Conservation (phyloP, 2,329 filamentous ascomycete species). For the Fusarium equiseti region DNA sequence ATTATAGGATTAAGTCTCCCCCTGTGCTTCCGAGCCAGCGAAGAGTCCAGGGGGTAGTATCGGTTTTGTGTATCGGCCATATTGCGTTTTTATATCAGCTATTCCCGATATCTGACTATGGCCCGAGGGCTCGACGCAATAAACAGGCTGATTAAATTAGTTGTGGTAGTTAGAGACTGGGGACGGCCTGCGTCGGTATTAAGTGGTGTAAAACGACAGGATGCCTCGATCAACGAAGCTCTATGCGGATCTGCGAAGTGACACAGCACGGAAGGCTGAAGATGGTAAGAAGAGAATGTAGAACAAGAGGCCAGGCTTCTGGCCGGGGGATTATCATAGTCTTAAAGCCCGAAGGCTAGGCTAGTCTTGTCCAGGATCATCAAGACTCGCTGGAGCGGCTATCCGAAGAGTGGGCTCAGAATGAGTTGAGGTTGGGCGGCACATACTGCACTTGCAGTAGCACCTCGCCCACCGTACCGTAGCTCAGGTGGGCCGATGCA, state of each 20-base stretch:
- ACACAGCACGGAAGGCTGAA: constrained; percentile 47
- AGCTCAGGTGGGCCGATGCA: constrained; percentile 44
- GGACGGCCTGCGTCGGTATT: constrained; percentile 56
- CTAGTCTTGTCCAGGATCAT: constrained; percentile 33
- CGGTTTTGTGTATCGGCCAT: constrained; percentile 60
- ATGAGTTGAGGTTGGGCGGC: constrained; percentile 36
- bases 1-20: constrained; percentile 74
- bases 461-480: constrained; percentile 32
- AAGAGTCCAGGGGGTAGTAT: constrained; percentile 63
- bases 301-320: constrained; percentile 48
- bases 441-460: constrained; percentile 47
- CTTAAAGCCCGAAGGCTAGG: constrained; percentile 44
- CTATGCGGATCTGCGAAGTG: constrained; percentile 49
- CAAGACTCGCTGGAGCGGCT: constrained; percentile 43
- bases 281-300: constrained; percentile 53
- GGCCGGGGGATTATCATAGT: constrained; percentile 46
- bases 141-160: constrained; percentile 39
- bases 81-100: constrained; percentile 51
- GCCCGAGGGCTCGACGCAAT: constrained; percentile 32
- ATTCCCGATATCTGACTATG: constrained; percentile 49
- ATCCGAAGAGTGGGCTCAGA: constrained; percentile 30
- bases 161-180: constrained; percentile 39
- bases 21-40: constrained; percentile 67
- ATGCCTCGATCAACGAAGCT: constrained; percentile 60
- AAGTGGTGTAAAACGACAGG: constrained; percentile 53